Conservation (phyloP, 352 stramenopile genomes). For the Pythium chondricola region DNA sequence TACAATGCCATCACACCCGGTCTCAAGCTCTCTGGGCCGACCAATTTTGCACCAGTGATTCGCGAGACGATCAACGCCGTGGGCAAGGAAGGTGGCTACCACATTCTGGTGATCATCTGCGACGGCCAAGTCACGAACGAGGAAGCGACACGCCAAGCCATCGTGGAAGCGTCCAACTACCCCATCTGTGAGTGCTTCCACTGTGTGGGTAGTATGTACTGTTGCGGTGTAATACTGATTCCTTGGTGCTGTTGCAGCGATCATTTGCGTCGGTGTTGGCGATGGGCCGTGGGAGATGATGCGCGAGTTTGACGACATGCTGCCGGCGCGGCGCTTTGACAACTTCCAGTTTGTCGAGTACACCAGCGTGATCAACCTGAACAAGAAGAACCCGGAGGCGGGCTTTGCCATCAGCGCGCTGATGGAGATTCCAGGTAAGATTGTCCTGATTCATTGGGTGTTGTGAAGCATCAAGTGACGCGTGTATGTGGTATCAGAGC, state of each 20-base stretch:
- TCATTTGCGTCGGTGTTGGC: slow-evolving; percentile 66
- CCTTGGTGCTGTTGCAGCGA: slow-evolving; percentile 13
- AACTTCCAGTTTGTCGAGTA: slow-evolving; percentile 85
- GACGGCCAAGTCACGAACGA: slow-evolving; percentile 59
- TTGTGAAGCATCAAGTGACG: not conserved
- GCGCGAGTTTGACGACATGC: slow-evolving; percentile 63
- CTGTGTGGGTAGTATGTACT: not conserved
- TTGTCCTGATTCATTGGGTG: not conserved
- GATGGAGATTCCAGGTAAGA: slow-evolving; percentile 70
- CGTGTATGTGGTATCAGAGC: slow-evolving; percentile 9
- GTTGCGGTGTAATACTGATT: not conserved
- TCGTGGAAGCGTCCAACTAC: slow-evolving; percentile 57
- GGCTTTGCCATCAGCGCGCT: slow-evolving; percentile 67
- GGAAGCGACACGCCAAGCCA: slow-evolving; percentile 45
- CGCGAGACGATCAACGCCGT: slow-evolving; percentile 42
- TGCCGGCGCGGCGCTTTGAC: slow-evolving; percentile 62
- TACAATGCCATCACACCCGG: slow-evolving; percentile 60
- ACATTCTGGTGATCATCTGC: slow-evolving; percentile 76
- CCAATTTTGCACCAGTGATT: slow-evolving; percentile 70
- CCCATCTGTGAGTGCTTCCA: slow-evolving; percentile 46
- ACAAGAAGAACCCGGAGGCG: slow-evolving; percentile 54
- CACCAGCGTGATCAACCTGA: slow-evolving; percentile 52
- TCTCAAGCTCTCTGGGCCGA: slow-evolving; percentile 47
- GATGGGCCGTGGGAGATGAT: slow-evolving; percentile 80
- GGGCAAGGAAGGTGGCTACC: slow-evolving; percentile 40